Conservation (phyloP, 176 grass and related monocot genomes). For the Oryza glumipatula region DNA sequence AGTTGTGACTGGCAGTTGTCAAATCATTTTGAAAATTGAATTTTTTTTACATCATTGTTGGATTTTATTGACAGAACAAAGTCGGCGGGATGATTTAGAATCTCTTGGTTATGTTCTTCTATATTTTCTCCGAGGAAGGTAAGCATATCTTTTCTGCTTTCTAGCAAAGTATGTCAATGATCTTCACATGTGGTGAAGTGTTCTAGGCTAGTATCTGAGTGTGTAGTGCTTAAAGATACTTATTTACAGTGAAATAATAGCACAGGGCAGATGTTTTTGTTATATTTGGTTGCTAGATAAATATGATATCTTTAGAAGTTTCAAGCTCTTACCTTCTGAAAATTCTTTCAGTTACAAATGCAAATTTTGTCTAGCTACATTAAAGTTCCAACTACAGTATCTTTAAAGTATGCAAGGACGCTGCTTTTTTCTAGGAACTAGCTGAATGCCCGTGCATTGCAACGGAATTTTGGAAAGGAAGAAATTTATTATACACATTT, state of each 20-base stretch:
- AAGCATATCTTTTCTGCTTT: constrained; percentile 30
- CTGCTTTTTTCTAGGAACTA: background rate
- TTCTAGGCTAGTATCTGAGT: background rate
- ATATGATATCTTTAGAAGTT: background rate
- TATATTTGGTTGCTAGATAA: constrained; percentile 12
- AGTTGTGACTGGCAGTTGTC: constrained; percentile 37
- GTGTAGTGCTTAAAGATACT: background rate
- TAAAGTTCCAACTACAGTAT: background rate
- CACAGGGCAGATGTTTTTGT: background rate
- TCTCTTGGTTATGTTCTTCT: constrained; percentile 98
- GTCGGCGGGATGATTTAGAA: constrained; percentile 95
- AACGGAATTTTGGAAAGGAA: no score
- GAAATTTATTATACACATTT: no score
- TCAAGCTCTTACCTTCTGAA: background rate
- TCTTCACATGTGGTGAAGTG: constrained; percentile 15
- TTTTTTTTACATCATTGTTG: constrained; percentile 44
- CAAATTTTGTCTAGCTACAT: background rate
- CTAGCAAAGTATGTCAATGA: background rate
- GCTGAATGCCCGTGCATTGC: no score
- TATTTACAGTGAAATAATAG: constrained; percentile 2
- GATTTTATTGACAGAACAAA: constrained; percentile 76
- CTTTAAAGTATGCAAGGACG: background rate
- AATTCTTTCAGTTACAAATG: background rate
- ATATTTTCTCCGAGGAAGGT: constrained; percentile 95
- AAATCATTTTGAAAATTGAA: constrained; percentile 9